A percentile compares a stretch with the other conserved stretches of the same genome.
Conservation (phyloP, 2,329 filamentous ascomycete species). For the Aureobasidium subglaciale region DNA sequence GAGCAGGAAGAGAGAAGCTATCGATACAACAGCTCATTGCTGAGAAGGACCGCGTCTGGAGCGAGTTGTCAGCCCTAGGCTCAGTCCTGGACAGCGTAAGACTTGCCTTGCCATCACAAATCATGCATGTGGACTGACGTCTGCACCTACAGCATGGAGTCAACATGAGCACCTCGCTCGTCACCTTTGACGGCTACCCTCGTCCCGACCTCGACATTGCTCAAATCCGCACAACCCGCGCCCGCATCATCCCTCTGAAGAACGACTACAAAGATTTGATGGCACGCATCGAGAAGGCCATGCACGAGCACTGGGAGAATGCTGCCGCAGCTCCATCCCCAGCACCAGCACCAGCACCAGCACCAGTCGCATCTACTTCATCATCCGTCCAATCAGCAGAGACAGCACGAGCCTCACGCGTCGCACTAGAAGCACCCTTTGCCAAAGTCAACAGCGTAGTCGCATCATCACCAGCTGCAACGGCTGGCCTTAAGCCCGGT, state of each 20-base stretch:
- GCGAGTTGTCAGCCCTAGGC: slow-evolving; percentile 76
- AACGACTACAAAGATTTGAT: slow-evolving; percentile 94
- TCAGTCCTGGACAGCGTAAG: slow-evolving; percentile 72
- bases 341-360: slow-evolving; percentile 19
- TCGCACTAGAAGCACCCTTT: slow-evolving; percentile 58
- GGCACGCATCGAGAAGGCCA: slow-evolving; percentile 69
- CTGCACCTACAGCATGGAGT: slow-evolving; percentile 69
- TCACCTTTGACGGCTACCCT: slow-evolving; percentile 86
- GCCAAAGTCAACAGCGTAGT: slow-evolving; percentile 85
- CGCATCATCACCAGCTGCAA: slow-evolving; percentile 68
- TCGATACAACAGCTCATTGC: slow-evolving; percentile 73
- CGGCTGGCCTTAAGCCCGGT: slow-evolving; percentile 70
- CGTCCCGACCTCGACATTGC: slow-evolving; percentile 90
- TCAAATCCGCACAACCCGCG: slow-evolving; percentile 89
- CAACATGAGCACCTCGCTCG: slow-evolving; percentile 80
- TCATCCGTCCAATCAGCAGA: slow-evolving; percentile 14
- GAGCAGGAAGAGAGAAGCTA: slow-evolving; percentile 49
- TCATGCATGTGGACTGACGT: slow-evolving; percentile 7
- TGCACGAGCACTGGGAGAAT: slow-evolving; percentile 87
- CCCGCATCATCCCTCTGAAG: slow-evolving; percentile 78
- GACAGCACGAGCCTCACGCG: slow-evolving; percentile 22
- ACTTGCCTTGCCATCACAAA: background rate
- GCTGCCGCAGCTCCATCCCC: slow-evolving; percentile 30
- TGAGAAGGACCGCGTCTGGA: slow-evolving; percentile 78
- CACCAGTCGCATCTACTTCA: slow-evolving; percentile 14